These are phyloP conservation scores for Babesia sp. DNA, from an alignment of 169 alveolate genomes.

Conservation along the genomic window DNA sequence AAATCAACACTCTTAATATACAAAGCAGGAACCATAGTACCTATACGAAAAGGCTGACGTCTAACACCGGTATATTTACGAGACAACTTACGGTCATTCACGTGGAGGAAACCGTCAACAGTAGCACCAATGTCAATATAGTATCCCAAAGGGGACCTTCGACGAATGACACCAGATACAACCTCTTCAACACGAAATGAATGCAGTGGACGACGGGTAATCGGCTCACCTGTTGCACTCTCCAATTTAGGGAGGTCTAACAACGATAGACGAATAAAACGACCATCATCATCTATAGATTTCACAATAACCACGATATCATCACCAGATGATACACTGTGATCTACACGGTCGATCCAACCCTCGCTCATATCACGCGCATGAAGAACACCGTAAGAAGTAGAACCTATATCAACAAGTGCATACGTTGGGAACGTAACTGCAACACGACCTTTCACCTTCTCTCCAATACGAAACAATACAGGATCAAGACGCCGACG, in stretches of 20 bases:
- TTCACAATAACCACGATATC: conserved; percentile 47
- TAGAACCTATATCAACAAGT: conserved; percentile 59
- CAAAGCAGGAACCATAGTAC: conserved; percentile 22
- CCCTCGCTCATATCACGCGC: conserved; percentile 66
- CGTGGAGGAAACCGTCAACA: conserved; percentile 65
- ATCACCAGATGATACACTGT: conserved; percentile 35
- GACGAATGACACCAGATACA: conserved; percentile 40
- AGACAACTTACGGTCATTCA: conserved; percentile 46
- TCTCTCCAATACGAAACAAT: conserved; percentile 48
- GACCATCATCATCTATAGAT: conserved; percentile 32
- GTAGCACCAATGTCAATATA: conserved; percentile 67
- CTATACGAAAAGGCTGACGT: conserved; percentile 39
- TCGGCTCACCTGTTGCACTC: conserved; percentile 6
- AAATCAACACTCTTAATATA: conserved; percentile 53
- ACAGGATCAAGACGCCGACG: conserved; percentile 44
- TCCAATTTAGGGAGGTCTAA: conserved; percentile 18
- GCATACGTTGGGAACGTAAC: conserved; percentile 61
- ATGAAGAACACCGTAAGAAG: conserved; percentile 57
- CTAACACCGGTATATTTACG: conserved; percentile 36
- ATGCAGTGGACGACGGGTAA: conserved; percentile 17
- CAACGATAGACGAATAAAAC: conserved; percentile 31
- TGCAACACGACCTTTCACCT: conserved; percentile 55
- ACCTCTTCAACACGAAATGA: conserved; percentile 45
- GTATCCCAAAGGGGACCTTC: conserved; percentile 54
- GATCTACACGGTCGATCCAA: conserved; percentile 65